A percentile compares a stretch with the other conserved stretches of the same genome.
Conservation (phyloP, 139 green algal genomes). For the Chlamydomonas schloesseri region DNA sequence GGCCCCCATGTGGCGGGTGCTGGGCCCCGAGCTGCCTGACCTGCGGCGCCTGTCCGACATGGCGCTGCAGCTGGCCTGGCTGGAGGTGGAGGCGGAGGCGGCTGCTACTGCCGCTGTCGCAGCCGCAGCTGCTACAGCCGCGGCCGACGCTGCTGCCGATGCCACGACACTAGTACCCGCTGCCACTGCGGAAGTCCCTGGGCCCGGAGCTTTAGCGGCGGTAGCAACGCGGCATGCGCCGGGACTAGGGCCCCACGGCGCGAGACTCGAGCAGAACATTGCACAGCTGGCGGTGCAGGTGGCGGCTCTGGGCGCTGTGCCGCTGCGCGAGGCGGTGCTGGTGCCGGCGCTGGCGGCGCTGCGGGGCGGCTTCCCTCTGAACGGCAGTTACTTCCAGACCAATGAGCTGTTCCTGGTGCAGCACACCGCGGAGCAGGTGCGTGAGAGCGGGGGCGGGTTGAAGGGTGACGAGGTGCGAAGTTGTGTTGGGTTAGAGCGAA, state of each 20-base stretch:
- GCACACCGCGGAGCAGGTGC: not conserved
- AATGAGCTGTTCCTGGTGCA: conserved; percentile 32
- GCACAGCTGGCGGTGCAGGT: not conserved
- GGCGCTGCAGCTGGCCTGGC: not conserved
- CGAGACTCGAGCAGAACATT: too few species aligned
- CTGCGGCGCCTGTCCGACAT: not conserved
- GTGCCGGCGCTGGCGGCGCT: conserved; percentile 69
- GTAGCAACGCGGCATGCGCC: too few species aligned
- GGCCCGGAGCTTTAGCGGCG: too few species aligned
- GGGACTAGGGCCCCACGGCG: not conserved
- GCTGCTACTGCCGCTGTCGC: not conserved
- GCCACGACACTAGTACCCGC: not conserved
- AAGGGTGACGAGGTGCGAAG: too few species aligned
- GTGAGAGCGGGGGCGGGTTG: too few species aligned
- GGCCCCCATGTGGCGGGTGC: not conserved
- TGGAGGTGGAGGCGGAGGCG: too few species aligned
- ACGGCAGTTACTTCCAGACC: conserved; percentile 89
- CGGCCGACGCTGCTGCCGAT: too few species aligned
- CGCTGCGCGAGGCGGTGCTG: conserved; percentile 66
- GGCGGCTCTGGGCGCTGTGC: not conserved
- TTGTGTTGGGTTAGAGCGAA: too few species aligned
- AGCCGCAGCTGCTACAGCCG: too few species aligned
- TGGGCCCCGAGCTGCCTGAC: not conserved
- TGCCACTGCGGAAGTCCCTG: not conserved
- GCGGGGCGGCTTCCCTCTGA: conserved; percentile 79